Conservation (phyloP, 352 stramenopile species). For the Blastocystis sp. region DNA sequence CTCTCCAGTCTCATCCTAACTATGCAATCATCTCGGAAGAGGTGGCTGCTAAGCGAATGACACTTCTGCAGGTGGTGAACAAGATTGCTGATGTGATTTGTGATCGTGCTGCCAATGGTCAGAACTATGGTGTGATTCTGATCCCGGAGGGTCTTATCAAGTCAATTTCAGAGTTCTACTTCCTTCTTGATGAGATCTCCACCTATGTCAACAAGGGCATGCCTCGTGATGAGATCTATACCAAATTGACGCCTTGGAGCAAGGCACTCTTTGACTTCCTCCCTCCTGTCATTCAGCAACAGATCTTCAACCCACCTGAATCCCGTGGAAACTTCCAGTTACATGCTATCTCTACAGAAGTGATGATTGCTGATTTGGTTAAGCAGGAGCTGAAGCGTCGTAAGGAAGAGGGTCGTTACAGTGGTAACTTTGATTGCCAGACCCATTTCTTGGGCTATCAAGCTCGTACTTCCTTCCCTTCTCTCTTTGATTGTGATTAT, state of each 20-base stretch:
- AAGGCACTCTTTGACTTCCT: conserved; percentile 69
- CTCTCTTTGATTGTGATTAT: conserved; percentile 74
- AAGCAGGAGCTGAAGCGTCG: conserved; percentile 72
- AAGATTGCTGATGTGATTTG: conserved; percentile 73
- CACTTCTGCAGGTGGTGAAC: conserved; percentile 72
- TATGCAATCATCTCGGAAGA: conserved; percentile 73
- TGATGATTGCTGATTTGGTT: conserved; percentile 72
- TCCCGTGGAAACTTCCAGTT: conserved; percentile 71
- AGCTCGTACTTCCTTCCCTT: conserved; percentile 69
- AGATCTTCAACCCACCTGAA: conserved; percentile 69
- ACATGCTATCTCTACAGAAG: conserved; percentile 73
- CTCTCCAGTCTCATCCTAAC: conserved; percentile 74
- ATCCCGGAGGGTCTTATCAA: conserved; percentile 73
- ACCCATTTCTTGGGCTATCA: conserved; percentile 71
- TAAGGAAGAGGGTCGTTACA: conserved; percentile 71
- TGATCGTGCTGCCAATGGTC: conserved; percentile 68
- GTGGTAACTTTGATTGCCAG: conserved; percentile 68
- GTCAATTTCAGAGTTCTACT: conserved; percentile 72
- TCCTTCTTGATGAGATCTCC: conserved; percentile 72
- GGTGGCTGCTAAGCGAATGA: conserved; percentile 72
- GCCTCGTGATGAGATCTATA: conserved; percentile 70
- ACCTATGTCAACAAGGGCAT: conserved; percentile 71
- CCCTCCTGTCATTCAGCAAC: conserved; percentile 68
- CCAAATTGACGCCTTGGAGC: conserved; percentile 70
- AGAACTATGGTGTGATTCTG: conserved; percentile 72